Evolutionary conservation across 768 basidiomycete species (phyloP).

Genomic region (Tylopilus plumbeoviolaceoides): DNA sequence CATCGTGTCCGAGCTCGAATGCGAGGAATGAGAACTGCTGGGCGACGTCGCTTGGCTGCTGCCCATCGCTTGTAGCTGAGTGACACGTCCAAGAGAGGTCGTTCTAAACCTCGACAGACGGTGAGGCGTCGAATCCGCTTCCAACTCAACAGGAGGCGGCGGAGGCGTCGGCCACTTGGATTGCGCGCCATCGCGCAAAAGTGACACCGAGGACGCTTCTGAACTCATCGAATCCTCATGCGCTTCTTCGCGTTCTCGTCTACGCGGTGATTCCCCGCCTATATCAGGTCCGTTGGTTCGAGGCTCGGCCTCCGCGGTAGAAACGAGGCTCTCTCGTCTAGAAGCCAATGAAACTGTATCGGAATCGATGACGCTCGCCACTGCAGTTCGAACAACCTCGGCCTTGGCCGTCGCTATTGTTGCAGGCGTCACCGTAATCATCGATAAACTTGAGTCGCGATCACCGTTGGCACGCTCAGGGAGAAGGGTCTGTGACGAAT

Average conservation of each 20-base stretch:
- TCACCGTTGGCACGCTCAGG: constrained; percentile 17
- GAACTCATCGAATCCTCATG: constrained; percentile 14
- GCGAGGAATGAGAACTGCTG: constrained; percentile 41
- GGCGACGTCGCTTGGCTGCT: constrained; percentile 39
- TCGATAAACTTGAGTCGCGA: constrained; percentile 36
- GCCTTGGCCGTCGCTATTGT: constrained; percentile 44
- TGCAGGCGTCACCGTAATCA: constrained; percentile 39
- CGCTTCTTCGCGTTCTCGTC: constrained; percentile 10
- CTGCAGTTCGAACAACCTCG: constrained; percentile 48
- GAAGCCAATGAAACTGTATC: constrained; percentile 22
- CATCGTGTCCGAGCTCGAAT: constrained; percentile 32
- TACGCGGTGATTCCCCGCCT: constrained; percentile 1
- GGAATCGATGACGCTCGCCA: constrained; percentile 47
- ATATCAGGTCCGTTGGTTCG: neutral
- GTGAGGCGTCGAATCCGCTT: constrained; percentile 21
- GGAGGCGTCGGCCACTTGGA: constrained; percentile 32
- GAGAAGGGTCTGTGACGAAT: constrained; percentile 20
- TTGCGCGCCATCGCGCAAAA: constrained; percentile 16
- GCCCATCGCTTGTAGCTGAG: constrained; percentile 19
- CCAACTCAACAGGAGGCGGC: constrained; percentile 26
- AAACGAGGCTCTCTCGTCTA: constrained; percentile 10
- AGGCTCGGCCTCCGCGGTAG: constrained; percentile 8
- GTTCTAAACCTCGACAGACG: constrained; percentile 27
- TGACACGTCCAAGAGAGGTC: constrained; percentile 27
- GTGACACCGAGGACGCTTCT: constrained; percentile 13